Evolutionary conservation across 1,139 yeast genomes (phyloP), one percentile per base, ranked within the genome.

Genomic region (Geotrichum armillariae): DNA sequence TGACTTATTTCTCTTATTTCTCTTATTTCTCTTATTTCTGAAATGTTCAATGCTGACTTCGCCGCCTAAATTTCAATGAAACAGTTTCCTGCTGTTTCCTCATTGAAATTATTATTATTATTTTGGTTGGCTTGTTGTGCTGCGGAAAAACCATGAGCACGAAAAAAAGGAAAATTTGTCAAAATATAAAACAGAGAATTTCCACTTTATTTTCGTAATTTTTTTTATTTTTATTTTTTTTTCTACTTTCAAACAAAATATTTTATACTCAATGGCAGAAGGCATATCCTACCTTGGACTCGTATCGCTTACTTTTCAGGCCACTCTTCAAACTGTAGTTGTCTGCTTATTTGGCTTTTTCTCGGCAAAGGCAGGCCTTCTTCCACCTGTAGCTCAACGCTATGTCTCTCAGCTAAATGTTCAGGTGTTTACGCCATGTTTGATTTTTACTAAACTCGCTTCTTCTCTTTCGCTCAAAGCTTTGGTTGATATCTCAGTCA

Each of bases 371-470:
- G 62, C 76, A 2, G 84, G 86, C 2, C 68, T 84, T 38, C 74
- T 86, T 44, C 77, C 75, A 52, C 72, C 80, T 35, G 72, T 73
- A 40, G 87, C 83, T 22, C 91, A 85, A 59, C 83, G 83, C 63
- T 77, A 78, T 46, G 70, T 87, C 25, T 80, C 88, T 18, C 75
- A 76, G 52, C 72, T 87, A 46, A 87, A 87, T 60, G 94, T 87
- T 37, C 89, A 84, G 67, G 71, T 87, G 50, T 85, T 87, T 69
- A 87, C 95, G 18, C 95, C 95, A 4, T 86, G 94, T 58, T 78
- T 87, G 69, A 87, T 87, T 58, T 87, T 87, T 66, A 75, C 84
- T 56, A 87, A 87, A 66, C 76, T 87, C 60, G 95, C 94, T 9
- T 80, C 90, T 3, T 80, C 89, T 5, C 71, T 87, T 46, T 80